Evolutionary conservation across 345 rosid species (phyloP), one percentile per base, ranked within the genome.

Genomic region (Salix caprea): DNA sequence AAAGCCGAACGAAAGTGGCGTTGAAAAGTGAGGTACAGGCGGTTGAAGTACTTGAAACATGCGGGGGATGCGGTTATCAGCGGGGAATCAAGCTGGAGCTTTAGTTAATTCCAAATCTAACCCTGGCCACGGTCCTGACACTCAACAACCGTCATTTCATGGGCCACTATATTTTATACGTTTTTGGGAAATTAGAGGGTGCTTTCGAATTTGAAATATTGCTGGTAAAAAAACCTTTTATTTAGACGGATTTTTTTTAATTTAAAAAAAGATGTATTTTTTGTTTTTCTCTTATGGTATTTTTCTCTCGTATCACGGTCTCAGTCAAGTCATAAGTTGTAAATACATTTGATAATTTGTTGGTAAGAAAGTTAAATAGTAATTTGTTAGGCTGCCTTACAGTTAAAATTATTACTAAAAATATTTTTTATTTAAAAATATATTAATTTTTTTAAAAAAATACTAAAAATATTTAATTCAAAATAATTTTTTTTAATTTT

Each of bases 31-130:
- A 67, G 44, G 21, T 24, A 60, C 28, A 78, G 70, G 65, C 70
- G 66, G 80, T 70, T 80, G 70, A 32, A n/a, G n/a, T n/a, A 32
- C 34, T 32, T 32, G 34, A 39, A 39, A 23, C 78, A 40, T 32
- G 75, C 52, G 72, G 79, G 75, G 69, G 52, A 68, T 79, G 48
- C 76, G 72, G 77, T 74, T 74, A 75, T 69, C 78, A 77, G 85
- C 82, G 84, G 75, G 30, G 50, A 65, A 70, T 46, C 79, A 16
- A 68, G 76, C 71, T 62, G 80, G 24, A 8, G 34, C 14, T 34
- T 39, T n/a, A n/a, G 16, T 61, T 61, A 60, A 15, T 81, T 39
- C 74, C 62, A 71, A 75, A 44, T 61, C 36, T 77, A 46, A 40
- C 79, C 81, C 64, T 50, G 10, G 26, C 12, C 62, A n/a, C 4